phyloP scores from a whole-genome alignment of 2,329 filamentous ascomycete species.

The Bipolaris zeicola region DNA sequence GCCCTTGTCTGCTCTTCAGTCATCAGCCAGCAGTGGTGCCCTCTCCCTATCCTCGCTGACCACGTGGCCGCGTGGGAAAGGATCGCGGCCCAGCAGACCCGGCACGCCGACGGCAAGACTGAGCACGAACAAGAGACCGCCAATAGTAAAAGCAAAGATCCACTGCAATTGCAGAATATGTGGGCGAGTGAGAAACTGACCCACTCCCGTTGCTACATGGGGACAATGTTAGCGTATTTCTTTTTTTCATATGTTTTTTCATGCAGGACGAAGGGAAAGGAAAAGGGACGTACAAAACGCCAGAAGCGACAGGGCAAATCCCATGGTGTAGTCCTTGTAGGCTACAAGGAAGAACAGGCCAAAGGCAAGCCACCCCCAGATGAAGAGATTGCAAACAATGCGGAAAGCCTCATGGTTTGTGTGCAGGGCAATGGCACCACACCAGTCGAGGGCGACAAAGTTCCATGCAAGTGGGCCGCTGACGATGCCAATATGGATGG shows the following conservation, averaged over 20 bases:
- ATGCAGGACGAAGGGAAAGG: background rate
- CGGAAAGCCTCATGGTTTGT: constrained; percentile 70
- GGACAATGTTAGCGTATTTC: constrained; percentile 1
- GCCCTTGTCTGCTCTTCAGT: background rate
- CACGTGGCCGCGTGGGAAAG: constrained; percentile 54
- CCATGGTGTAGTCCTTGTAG: constrained; percentile 79
- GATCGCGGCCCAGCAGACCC: constrained; percentile 64
- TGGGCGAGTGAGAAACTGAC: constrained; percentile 73
- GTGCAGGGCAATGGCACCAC: constrained; percentile 79
- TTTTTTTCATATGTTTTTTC: background rate
- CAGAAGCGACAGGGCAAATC: constrained; percentile 76
- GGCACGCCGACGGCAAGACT: constrained; percentile 70
- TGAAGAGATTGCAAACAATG: constrained; percentile 83
- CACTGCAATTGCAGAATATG: constrained; percentile 82
- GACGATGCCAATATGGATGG: constrained; percentile 77
- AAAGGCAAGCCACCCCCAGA: constrained; percentile 81
- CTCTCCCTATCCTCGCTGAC: constrained; percentile 59
- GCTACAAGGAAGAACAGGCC: constrained; percentile 75
- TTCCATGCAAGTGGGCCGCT: constrained; percentile 84
- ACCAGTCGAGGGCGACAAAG: constrained; percentile 86
- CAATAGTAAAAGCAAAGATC: constrained; percentile 90
- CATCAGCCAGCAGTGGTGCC: constrained; percentile 56
- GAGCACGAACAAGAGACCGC: constrained; percentile 72
- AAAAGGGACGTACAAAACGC: constrained; percentile 62
- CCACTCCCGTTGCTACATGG: constrained; percentile 68